Percentiles rank a stretch among this genome's conserved stretches.
phyloP scores from a whole-genome alignment of 208 protist species.

The Leptomonas pyrrhocoris region DNA sequence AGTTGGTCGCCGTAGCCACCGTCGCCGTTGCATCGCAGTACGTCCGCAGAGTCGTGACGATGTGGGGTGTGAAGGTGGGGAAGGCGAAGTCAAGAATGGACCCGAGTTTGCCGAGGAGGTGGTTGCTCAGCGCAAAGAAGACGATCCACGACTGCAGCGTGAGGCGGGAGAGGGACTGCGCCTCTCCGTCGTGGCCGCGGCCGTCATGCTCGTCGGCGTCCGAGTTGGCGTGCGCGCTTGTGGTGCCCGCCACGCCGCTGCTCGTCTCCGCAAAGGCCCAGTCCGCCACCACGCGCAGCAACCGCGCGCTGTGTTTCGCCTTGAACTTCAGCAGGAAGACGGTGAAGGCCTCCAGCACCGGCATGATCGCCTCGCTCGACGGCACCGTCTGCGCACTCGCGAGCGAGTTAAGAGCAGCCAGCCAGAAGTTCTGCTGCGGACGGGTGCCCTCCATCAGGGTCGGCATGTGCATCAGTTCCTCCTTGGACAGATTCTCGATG shows the following conservation, averaged over 20 bases:
- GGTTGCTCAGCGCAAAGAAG: slow-evolving; percentile 82
- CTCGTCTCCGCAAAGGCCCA: slow-evolving; percentile 79
- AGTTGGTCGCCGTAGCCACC: slow-evolving; percentile 30
- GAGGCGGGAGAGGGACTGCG: slow-evolving; percentile 44
- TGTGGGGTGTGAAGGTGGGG: slow-evolving; percentile 59
- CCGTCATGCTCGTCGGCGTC: slow-evolving; percentile 27
- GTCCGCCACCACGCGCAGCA: slow-evolving; percentile 66
- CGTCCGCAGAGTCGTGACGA: slow-evolving; percentile 60
- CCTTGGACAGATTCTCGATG: slow-evolving; percentile 66
- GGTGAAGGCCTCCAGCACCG: slow-evolving; percentile 80
- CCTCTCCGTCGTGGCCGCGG: slow-evolving; percentile 24
- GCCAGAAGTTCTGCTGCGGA: slow-evolving; percentile 79
- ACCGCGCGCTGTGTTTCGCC: slow-evolving; percentile 69
- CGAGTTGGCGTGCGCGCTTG: slow-evolving; percentile 4
- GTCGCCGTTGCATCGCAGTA: slow-evolving; percentile 56
- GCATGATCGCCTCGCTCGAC: slow-evolving; percentile 63
- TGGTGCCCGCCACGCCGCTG: slow-evolving; percentile 18
- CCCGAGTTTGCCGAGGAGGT: slow-evolving; percentile 77
- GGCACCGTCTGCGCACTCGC: slow-evolving; percentile 60
- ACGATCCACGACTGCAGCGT: slow-evolving; percentile 76
- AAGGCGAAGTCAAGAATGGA: slow-evolving; percentile 85
- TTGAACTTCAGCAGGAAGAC: slow-evolving; percentile 91
- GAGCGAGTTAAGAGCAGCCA: slow-evolving; percentile 77
- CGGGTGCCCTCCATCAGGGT: slow-evolving; percentile 58
- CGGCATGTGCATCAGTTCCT: slow-evolving; percentile 75